Conservation (phyloP, 345 rosid genomes). For the Salix suchowensis region DNA sequence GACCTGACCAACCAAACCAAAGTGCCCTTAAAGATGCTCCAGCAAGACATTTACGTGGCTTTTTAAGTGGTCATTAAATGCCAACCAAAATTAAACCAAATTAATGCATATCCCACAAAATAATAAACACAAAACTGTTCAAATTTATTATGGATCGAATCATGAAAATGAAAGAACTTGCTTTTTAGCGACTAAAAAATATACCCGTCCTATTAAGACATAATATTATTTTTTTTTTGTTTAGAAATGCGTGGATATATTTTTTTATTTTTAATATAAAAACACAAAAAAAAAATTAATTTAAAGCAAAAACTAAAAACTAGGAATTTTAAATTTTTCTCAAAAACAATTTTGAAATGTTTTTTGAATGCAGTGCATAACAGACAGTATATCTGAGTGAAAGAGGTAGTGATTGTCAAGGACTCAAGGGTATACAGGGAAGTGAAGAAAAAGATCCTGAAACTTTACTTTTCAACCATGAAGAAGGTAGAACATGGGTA, state of each 20-base stretch:
- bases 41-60: conserved; percentile 45
- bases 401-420: neutral
- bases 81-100: conserved; percentile 25
- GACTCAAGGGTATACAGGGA: conserved; percentile 22
- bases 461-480: conserved; percentile 32
- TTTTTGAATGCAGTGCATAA: no score
- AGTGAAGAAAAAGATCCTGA: conserved; percentile 5
- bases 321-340: no score
- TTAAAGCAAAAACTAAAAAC: no score
- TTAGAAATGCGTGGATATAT: no score
- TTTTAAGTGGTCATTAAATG: conserved; percentile 54
- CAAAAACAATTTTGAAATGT: no score
- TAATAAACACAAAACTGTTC: neutral
- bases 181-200: conserved; percentile 21
- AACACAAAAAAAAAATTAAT: no score
- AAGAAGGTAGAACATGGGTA: conserved; percentile 12
- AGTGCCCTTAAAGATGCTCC: conserved; percentile 31
- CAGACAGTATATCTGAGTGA: neutral
- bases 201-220: conserved; percentile 23
- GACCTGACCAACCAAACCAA: conserved; percentile 40
- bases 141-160: conserved; percentile 2
- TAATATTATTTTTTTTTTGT: no score
- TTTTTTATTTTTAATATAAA: no score
- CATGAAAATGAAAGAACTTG: conserved; percentile 23
- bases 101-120: conserved; percentile 6